These are phyloP conservation scores for Entomortierella beljakovae DNA, from an alignment of 192 early-diverging fungal species.

Conservation along the genomic window DNA sequence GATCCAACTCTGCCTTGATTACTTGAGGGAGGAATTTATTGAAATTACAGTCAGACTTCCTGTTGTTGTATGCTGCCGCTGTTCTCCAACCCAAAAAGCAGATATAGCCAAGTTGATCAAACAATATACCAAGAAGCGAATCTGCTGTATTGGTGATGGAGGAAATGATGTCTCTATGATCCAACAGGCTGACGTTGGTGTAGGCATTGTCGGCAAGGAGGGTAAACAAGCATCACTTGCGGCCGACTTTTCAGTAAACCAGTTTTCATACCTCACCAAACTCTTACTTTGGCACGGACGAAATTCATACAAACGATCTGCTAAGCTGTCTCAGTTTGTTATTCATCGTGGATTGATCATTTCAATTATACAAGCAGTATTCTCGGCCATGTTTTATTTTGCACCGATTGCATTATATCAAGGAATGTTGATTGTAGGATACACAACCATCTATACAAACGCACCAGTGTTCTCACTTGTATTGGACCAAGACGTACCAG, in stretches of 20 bases:
- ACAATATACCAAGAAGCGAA: conserved; percentile 75
- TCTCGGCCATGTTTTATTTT: conserved; percentile 96
- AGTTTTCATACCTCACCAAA: conserved; percentile 89
- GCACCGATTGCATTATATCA: conserved; percentile 97
- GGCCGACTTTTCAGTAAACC: conserved; percentile 91
- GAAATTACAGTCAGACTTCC: conserved; percentile 79
- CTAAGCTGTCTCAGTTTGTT: conserved; percentile 95
- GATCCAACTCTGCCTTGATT: conserved; percentile 79
- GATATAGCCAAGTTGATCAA: conserved; percentile 89
- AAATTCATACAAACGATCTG: conserved; percentile 94
- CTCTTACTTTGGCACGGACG: conserved; percentile 95
- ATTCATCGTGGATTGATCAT: conserved; percentile 98
- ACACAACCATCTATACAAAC: conserved; percentile 98
- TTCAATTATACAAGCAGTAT: conserved; percentile 98
- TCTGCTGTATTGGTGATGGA: conserved; percentile 94
- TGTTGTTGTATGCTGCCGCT: conserved; percentile 93
- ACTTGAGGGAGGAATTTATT: conserved; percentile 83
- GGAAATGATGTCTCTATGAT: conserved; percentile 99
- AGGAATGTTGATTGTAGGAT: conserved; percentile 88
- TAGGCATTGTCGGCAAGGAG: conserved; percentile 97
- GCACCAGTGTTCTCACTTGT: conserved; percentile 97
- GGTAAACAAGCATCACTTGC: conserved; percentile 94
- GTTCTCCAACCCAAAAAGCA: conserved; percentile 97
- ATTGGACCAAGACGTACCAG: conserved; percentile 88
- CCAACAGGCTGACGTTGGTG: conserved; percentile 93